phyloP scores from a whole-genome alignment of 768 basidiomycete species.

The Trametes cubensis region DNA sequence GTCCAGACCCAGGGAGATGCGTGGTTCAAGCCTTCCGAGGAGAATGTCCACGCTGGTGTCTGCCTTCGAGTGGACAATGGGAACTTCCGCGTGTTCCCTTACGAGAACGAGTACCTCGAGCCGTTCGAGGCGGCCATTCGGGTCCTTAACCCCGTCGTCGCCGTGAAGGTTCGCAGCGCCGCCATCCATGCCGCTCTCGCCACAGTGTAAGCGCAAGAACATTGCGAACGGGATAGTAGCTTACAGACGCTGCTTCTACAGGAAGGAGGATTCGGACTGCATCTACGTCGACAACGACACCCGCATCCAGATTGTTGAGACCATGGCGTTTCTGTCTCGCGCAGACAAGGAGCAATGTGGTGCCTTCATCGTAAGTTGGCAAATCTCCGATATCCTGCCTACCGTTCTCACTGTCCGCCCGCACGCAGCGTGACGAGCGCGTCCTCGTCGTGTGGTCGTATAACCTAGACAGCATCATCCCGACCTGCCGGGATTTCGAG shows the following conservation, averaged over 20 bases:
- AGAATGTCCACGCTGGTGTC: constrained; percentile 79
- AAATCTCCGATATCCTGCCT: background rate
- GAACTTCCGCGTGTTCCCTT: constrained; percentile 81
- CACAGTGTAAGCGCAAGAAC: constrained; percentile 54
- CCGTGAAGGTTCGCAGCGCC: constrained; percentile 78
- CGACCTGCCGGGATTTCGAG: constrained; percentile 72
- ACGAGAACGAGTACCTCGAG: constrained; percentile 77
- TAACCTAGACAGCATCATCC: constrained; percentile 77
- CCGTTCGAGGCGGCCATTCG: constrained; percentile 84
- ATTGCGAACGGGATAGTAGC: background rate
- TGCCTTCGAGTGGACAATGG: constrained; percentile 71
- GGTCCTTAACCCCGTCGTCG: constrained; percentile 78
- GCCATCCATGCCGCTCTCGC: constrained; percentile 78
- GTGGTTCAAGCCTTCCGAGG: constrained; percentile 85
- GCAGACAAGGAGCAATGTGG: constrained; percentile 93
- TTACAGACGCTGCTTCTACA: constrained; percentile 31
- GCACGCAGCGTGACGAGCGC: constrained; percentile 71
- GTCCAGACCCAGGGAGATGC: constrained; percentile 75
- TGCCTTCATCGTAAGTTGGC: constrained; percentile 71
- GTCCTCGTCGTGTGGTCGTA: constrained; percentile 87
- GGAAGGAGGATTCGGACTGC: constrained; percentile 58
- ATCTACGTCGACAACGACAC: constrained; percentile 80
- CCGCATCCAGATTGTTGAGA: constrained; percentile 83
- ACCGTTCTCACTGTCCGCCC: too few relatives aligned
- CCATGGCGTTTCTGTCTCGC: constrained; percentile 63